A percentile compares a stretch with the other conserved stretches of the same genome.
Conservation (phyloP, 768 basidiomycete genomes). For the Filobasidium floriforme region DNA sequence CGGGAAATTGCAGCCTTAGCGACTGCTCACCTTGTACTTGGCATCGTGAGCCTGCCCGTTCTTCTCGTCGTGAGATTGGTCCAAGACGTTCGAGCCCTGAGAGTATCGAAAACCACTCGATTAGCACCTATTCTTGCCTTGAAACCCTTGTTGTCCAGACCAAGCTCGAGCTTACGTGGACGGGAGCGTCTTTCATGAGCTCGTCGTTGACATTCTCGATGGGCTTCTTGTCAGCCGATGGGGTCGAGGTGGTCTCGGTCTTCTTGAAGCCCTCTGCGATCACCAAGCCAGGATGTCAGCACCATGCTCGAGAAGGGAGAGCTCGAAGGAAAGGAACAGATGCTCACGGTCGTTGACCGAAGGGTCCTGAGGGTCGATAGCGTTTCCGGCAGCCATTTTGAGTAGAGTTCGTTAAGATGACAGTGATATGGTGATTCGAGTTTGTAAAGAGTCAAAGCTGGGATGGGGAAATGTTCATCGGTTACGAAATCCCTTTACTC, state of each 20-base stretch:
- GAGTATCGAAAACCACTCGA: not conserved
- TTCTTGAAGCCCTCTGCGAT: slow-evolving; percentile 23
- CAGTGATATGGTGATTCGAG: not conserved
- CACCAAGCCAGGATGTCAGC: not conserved
- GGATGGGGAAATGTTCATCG: not conserved
- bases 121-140: too few species aligned
- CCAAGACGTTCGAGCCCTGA: slow-evolving; percentile 12
- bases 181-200: slow-evolving; percentile 19
- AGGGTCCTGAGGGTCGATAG: slow-evolving; percentile 12
- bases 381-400: slow-evolving; percentile 18
- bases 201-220: slow-evolving; percentile 9
- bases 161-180: slow-evolving; percentile 5
- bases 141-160: too few species aligned
- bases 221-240: slow-evolving; percentile 20
- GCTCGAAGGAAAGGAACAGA: not conserved
- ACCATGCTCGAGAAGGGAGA: not conserved
- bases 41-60: slow-evolving; percentile 14
- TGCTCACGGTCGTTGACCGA: slow-evolving; percentile 17
- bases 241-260: slow-evolving; percentile 14
- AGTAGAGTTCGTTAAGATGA: too few species aligned
- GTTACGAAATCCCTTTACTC: too few species aligned
- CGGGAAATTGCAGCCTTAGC: not conserved
- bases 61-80: slow-evolving; percentile 18
- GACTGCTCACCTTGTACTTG: slow-evolving; percentile 14
- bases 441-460: not conserved